Conservation (phyloP, 1,284 basidiomycete genomes). For the Apiotrichum montevideense region DNA sequence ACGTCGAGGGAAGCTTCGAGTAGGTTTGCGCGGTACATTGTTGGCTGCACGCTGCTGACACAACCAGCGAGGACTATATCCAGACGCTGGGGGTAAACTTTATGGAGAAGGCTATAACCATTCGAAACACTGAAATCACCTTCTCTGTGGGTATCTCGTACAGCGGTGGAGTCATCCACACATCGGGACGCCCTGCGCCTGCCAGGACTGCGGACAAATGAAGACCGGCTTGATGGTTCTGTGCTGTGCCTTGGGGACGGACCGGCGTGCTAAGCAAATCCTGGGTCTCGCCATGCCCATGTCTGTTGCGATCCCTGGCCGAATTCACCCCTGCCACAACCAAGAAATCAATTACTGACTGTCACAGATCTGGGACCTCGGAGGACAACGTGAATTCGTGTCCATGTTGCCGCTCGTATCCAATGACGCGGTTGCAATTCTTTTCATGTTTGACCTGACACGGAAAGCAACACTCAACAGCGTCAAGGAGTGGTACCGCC, state of each 20-base stretch:
- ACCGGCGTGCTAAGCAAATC: too few relatives aligned
- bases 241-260: too few relatives aligned
- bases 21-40: constrained; percentile 20
- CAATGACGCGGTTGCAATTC: constrained; percentile 95
- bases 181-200: not conserved
- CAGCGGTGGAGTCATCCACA: not conserved
- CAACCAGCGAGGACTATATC: constrained; percentile 81
- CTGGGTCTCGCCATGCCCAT: too few relatives aligned
- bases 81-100: constrained; percentile 99
- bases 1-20: constrained; percentile 93
- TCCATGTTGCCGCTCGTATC: constrained; percentile 98
- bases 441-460: constrained; percentile 99
- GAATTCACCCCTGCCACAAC: too few relatives aligned
- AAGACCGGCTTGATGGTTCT: too few relatives aligned
- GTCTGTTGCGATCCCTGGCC: too few relatives aligned
- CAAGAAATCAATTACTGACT: too few relatives aligned
- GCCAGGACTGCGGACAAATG: not conserved
- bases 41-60: constrained; percentile 1
- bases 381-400: constrained; percentile 95
- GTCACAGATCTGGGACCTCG: constrained; percentile 84
- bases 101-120: constrained; percentile 98
- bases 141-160: constrained; percentile 59
- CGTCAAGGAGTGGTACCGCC: constrained; percentile 98
- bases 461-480: constrained; percentile 95
- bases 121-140: constrained; percentile 94